A percentile compares a stretch with the other conserved stretches of the same genome.
Evolutionary conservation across 176 grass and related monocot species (phyloP).

Genomic region (Oryza officinalis): DNA sequence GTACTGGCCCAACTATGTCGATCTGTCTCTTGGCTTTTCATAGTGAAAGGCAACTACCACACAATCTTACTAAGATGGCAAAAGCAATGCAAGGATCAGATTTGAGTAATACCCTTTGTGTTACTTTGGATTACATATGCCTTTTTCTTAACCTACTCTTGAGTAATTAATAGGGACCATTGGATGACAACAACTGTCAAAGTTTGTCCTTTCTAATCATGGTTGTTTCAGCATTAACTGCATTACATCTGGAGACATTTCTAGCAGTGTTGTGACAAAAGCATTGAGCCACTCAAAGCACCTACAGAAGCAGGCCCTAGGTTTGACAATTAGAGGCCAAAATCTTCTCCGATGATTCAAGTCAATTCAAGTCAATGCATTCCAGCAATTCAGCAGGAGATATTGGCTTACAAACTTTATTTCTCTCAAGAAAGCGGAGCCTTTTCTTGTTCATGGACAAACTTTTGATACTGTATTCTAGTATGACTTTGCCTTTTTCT

Average conservation of each 20-base stretch:
- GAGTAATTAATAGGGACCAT: neutral
- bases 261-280: slow-evolving; percentile 29
- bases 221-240: slow-evolving; percentile 10
- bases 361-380: slow-evolving; percentile 38
- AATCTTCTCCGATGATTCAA: neutral
- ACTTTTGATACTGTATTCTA: neutral
- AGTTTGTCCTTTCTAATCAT: slow-evolving; percentile 34
- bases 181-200: slow-evolving; percentile 14
- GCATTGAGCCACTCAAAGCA: slow-evolving; percentile 55
- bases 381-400: slow-evolving; percentile 14
- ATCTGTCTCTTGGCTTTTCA: neutral
- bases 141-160: neutral
- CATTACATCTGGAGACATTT: slow-evolving; percentile 21
- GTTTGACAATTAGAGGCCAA: slow-evolving; percentile 48
- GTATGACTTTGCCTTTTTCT: neutral
- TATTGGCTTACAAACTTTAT: slow-evolving; percentile 35
- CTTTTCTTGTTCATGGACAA: slow-evolving; percentile 26
- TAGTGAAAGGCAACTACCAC: slow-evolving; percentile 16
- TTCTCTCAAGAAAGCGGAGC: slow-evolving; percentile 56
- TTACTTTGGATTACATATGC: slow-evolving; percentile 21
- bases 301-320: slow-evolving; percentile 34
- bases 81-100: neutral
- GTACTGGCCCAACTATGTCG: slow-evolving; percentile 23
- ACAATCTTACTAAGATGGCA: neutral
- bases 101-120: neutral